phyloP scores from a whole-genome alignment of 768 basidiomycete species.

The Pleurotus pulmonarius region DNA sequence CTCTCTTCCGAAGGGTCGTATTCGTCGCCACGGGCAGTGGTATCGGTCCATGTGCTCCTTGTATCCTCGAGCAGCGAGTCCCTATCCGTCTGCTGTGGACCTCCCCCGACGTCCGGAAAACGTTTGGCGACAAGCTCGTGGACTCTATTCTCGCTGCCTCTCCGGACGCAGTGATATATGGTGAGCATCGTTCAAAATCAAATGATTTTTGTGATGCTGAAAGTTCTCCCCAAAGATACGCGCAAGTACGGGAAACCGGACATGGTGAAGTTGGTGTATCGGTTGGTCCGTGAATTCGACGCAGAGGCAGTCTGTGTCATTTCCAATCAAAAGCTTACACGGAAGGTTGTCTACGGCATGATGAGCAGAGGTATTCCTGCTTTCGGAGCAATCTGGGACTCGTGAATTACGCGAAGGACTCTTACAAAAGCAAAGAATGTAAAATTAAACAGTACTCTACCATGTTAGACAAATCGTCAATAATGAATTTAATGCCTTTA shows the following conservation, averaged over 20 bases:
- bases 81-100: constrained; percentile 62
- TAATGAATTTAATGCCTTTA: no score
- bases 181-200: constrained; percentile 24
- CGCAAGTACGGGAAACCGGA: constrained; percentile 43
- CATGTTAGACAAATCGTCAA: no score
- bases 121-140: constrained; percentile 59
- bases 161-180: constrained; percentile 56
- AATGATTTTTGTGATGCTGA: background rate
- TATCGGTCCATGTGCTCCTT: constrained; percentile 59
- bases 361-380: constrained; percentile 58
- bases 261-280: constrained; percentile 44
- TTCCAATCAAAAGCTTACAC: constrained; percentile 54
- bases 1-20: constrained; percentile 51
- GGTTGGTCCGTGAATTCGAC: constrained; percentile 42
- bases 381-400: constrained; percentile 62
- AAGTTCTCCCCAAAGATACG: constrained; percentile 27
- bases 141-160: constrained; percentile 49
- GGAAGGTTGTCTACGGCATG: constrained; percentile 58
- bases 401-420: constrained; percentile 22
- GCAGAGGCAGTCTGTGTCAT: constrained; percentile 56
- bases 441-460: no score
- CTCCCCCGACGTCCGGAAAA: constrained; percentile 55
- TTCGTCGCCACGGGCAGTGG: constrained; percentile 58
- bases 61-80: constrained; percentile 45
- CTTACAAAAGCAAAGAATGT: no score